Base-by-base conservation (phyloP, 805 yeast species). In the Zygosaccharomyces bailii region DNA sequence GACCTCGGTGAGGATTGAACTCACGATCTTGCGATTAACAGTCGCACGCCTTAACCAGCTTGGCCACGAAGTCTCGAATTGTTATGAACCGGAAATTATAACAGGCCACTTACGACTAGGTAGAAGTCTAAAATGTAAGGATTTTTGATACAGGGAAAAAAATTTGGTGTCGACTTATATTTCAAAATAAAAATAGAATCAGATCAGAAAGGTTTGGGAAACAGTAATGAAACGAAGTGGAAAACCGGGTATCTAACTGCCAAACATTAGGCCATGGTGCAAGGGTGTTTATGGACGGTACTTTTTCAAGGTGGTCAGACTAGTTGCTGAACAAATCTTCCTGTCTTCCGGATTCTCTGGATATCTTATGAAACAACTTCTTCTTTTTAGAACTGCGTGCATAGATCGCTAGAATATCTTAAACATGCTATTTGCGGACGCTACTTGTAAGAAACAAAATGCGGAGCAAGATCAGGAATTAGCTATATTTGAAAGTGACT, bases 21-120 rank as follows among this genome's bases (percentile, higher is more conserved):
- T 72, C 75, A 59, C 76, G 77, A 70, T 72, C 77, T 72, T 73
- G 76, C 75, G 77, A 72, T 73, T 73, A 72, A 72, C 76, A 72
- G 75, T 70, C 75, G 74, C 75, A 71, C 73, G 75, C 75, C 75
- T 72, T 71, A 71, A 65, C 75, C 75, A 71, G 65, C 76, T 72
- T 71, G 76, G 75, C 75, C 74, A 70, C 70, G 72, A 62, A 69
- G 72, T 68, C 73, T 20, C 34, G 24, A 21, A 20, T 10, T 11
- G 5, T 21, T 27, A 10, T n/a, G 11, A 10, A 2, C n/a, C 27
- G 27, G 27, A 24, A 24, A 6, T 4, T 5, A n/a, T 10, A 6
- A 10, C 11, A n/a, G 27, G 11, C 27, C 27, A 9, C 11, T 23
- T 23, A 23, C 4, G 6, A 10, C 27, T 4, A 6, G 4, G 27